These are phyloP conservation scores for Juglanconis sp. DNA, from an alignment of 2,329 filamentous ascomycete genomes.

Conservation along the genomic window DNA sequence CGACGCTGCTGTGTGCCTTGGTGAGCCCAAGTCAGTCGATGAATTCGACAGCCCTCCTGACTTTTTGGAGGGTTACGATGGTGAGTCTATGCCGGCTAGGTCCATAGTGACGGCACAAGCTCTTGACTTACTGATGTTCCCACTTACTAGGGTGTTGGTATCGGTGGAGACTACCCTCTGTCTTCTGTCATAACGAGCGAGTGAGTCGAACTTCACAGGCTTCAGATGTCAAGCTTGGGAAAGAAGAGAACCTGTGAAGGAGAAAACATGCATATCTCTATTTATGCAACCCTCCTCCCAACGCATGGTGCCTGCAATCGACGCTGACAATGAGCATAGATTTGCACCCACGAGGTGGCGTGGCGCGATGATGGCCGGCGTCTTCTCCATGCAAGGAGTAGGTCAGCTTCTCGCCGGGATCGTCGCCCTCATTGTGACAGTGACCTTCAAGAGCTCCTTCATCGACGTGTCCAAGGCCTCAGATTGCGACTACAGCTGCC, in stretches of 20 bases:
- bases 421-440: slow-evolving; percentile 66
- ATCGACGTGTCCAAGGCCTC: slow-evolving; percentile 36
- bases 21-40: slow-evolving; percentile 59
- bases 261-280: no score
- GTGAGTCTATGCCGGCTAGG: slow-evolving; percentile 28
- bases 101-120: background rate
- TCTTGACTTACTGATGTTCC: background rate
- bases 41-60: slow-evolving; percentile 57
- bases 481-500: slow-evolving; percentile 60
- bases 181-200: slow-evolving; percentile 79
- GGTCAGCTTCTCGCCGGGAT: slow-evolving; percentile 73
- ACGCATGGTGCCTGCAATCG: background rate
- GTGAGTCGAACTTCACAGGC: slow-evolving; percentile 28
- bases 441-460: slow-evolving; percentile 57
- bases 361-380: slow-evolving; percentile 78
- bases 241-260: no score
- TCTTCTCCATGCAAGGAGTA: slow-evolving; percentile 82
- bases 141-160: slow-evolving; percentile 57
- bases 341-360: slow-evolving; percentile 80
- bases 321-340: slow-evolving; percentile 31
- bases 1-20: slow-evolving; percentile 65
- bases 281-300: background rate
- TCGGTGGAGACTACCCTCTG: slow-evolving; percentile 80
- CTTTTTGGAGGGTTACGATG: slow-evolving; percentile 77
- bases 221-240: no score